A percentile compares a stretch with the other conserved stretches of the same genome.
phyloP scores from a whole-genome alignment of 2,329 filamentous ascomycete species.

The Truncatella angustata region DNA sequence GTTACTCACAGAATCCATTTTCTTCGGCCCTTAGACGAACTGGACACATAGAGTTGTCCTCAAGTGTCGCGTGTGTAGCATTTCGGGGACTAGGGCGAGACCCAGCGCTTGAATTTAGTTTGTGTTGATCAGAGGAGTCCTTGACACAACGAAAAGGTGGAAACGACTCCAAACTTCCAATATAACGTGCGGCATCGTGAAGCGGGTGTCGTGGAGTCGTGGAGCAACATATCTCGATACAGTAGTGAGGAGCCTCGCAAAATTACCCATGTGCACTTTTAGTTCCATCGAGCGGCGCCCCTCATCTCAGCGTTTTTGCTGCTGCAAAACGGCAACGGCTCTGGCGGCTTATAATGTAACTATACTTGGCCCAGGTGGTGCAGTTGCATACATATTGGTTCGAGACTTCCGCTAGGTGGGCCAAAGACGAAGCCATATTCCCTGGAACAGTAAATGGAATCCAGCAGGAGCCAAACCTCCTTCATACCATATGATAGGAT shows the following conservation, averaged over 20 bases:
- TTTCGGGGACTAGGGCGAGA: background rate
- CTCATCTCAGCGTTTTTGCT: background rate
- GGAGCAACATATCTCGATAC: no score
- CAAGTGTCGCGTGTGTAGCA: constrained; percentile 1
- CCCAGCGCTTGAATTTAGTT: background rate
- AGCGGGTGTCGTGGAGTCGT: background rate
- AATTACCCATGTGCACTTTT: no score
- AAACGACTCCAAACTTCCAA: background rate
- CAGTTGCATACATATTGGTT: background rate
- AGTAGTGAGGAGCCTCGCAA: no score
- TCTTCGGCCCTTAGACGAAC: constrained; percentile 1
- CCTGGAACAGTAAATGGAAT: no score
- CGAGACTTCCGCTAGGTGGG: background rate
- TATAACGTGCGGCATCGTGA: constrained; percentile 3
- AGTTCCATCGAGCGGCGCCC: background rate
- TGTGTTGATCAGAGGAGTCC: constrained; percentile 1
- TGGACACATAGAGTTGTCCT: no score
- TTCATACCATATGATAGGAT: background rate
- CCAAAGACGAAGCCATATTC: background rate
- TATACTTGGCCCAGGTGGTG: no score
- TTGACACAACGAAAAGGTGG: background rate
- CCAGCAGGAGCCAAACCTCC: no score
- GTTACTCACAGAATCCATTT: constrained; percentile 5
- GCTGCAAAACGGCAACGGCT: constrained; percentile 7
- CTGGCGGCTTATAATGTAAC: background rate